Percentiles rank a stretch among this genome's conserved stretches.
phyloP scores from a whole-genome alignment of 2,329 filamentous ascomycete species.

The Delphinella strobiligena region DNA sequence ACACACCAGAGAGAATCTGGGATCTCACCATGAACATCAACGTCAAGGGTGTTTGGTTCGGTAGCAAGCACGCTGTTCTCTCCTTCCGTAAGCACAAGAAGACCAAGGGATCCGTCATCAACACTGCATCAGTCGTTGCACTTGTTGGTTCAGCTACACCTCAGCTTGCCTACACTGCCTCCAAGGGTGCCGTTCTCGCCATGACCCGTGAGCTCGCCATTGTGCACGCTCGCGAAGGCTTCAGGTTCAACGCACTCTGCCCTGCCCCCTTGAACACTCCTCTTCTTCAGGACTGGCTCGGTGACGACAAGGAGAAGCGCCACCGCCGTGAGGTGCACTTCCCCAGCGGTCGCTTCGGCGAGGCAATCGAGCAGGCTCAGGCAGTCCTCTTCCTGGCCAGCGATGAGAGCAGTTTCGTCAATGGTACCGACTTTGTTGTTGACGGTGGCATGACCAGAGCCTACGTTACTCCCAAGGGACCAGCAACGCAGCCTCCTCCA shows the following conservation, averaged over 20 bases:
- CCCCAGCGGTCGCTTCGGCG: slow-evolving; percentile 75
- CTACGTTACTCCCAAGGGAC: slow-evolving; percentile 56
- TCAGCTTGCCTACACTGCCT: slow-evolving; percentile 85
- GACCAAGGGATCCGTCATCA: slow-evolving; percentile 71
- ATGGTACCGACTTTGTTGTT: slow-evolving; percentile 84
- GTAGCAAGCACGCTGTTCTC: slow-evolving; percentile 81
- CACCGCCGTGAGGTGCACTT: slow-evolving; percentile 79
- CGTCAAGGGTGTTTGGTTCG: slow-evolving; percentile 97
- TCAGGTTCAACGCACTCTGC: slow-evolving; percentile 82
- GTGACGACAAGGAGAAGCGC: slow-evolving; percentile 73
- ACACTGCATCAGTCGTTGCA: slow-evolving; percentile 81
- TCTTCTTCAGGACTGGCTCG: slow-evolving; percentile 84
- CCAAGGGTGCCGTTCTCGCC: slow-evolving; percentile 83
- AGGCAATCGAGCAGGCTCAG: slow-evolving; percentile 87
- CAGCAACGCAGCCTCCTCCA: slow-evolving; percentile 38
- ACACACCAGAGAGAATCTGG: slow-evolving; percentile 85
- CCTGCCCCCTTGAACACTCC: slow-evolving; percentile 83
- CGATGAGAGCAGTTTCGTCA: slow-evolving; percentile 82
- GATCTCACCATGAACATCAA: slow-evolving; percentile 89
- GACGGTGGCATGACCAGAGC: slow-evolving; percentile 94
- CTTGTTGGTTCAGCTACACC: slow-evolving; percentile 78
- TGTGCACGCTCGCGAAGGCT: slow-evolving; percentile 81
- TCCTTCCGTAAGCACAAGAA: slow-evolving; percentile 71
- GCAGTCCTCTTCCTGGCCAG: slow-evolving; percentile 79
- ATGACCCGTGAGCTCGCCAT: slow-evolving; percentile 85